Evolutionary conservation across 2,329 filamentous ascomycete species (phyloP).

Genomic region (Stromatinia cepivora): DNA sequence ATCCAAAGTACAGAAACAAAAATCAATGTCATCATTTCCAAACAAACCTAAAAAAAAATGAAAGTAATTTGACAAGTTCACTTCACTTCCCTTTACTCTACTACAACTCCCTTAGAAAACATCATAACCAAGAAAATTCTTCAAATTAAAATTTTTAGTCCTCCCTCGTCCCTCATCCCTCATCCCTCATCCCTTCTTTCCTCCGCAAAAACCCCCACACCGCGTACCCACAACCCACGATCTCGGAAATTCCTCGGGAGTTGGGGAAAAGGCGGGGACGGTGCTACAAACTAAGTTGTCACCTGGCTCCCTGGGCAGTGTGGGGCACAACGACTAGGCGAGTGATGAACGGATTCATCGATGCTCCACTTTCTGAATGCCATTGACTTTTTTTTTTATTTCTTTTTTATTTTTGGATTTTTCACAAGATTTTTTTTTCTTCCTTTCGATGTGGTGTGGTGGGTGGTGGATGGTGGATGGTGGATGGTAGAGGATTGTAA

Average conservation of each 20-base stretch:
- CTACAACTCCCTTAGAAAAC: too few species aligned
- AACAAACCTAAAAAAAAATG: too few species aligned
- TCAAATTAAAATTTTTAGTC: too few species aligned
- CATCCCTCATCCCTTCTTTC: too few species aligned
- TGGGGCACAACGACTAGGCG: neutral
- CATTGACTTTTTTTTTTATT: neutral
- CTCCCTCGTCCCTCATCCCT: too few species aligned
- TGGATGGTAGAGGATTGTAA: too few species aligned
- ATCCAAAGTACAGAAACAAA: neutral
- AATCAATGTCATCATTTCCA: neutral
- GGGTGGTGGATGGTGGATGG: too few species aligned
- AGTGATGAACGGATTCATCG: constrained; percentile 1
- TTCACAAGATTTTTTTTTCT: neutral
- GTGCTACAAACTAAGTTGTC: neutral
- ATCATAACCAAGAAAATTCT: too few species aligned
- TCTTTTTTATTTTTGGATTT: neutral
- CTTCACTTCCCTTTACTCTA: too few species aligned
- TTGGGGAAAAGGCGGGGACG: constrained; percentile 13
- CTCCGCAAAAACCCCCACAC: constrained; percentile 1
- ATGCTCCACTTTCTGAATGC: neutral
- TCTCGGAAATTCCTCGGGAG: constrained; percentile 1
- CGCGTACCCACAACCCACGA: neutral
- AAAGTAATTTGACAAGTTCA: too few species aligned
- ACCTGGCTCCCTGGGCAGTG: neutral
- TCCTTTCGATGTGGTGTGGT: neutral